These are phyloP conservation scores for Phlegmacium glaucopus DNA, from an alignment of 768 basidiomycete species.

Conservation along the genomic window DNA sequence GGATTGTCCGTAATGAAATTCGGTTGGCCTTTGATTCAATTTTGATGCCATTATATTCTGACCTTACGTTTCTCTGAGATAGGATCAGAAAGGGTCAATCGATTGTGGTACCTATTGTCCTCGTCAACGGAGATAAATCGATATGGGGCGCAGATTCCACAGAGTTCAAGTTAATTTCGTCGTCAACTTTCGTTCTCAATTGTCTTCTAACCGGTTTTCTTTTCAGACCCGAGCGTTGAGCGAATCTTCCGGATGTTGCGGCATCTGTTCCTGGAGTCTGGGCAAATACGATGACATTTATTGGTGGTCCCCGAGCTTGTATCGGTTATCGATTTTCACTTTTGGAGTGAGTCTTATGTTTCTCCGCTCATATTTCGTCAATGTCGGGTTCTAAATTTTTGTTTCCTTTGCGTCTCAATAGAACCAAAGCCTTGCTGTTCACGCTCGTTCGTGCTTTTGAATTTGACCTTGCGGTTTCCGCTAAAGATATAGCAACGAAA, in stretches of 20 bases:
- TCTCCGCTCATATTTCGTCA: not conserved
- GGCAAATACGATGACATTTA: constrained; percentile 55
- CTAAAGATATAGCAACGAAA: constrained; percentile 37
- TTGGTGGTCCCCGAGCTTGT: constrained; percentile 60
- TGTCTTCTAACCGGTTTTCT: not conserved
- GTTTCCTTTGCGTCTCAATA: constrained; percentile 1
- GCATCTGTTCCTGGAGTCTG: constrained; percentile 44
- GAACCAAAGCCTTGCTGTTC: constrained; percentile 38
- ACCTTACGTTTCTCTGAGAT: not conserved
- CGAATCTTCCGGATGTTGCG: constrained; percentile 38
- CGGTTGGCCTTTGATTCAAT: constrained; percentile 18
- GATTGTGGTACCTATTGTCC: constrained; percentile 45
- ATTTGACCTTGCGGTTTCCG: constrained; percentile 51
- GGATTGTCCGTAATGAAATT: constrained; percentile 34
- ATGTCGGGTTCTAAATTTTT: not conserved
- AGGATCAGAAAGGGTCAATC: constrained; percentile 41
- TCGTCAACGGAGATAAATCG: constrained; percentile 45
- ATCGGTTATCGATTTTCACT: constrained; percentile 66
- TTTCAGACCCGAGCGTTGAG: constrained; percentile 66
- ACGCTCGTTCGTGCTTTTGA: constrained; percentile 50
- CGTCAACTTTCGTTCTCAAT: not conserved
- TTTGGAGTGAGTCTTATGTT: constrained; percentile 44
- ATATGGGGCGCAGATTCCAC: constrained; percentile 62
- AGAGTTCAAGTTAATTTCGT: constrained; percentile 48
- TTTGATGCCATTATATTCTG: not conserved